A percentile compares a stretch with the other conserved stretches of the same genome.
These are phyloP conservation scores for Trifolium subterraneum DNA, from an alignment of 306 rosid species.

Conservation along the genomic window DNA sequence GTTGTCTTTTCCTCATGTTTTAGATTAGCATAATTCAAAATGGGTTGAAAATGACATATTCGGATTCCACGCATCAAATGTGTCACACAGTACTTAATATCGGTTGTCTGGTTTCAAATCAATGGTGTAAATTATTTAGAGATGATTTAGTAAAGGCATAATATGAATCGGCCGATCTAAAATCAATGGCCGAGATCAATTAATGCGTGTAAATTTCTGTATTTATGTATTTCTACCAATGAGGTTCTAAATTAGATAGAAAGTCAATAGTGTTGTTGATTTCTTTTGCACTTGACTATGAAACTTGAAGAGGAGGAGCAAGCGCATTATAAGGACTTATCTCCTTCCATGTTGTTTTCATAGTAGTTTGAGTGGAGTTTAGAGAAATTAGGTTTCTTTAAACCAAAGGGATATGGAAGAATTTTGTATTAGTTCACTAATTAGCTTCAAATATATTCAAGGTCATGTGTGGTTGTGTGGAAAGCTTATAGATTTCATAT, in stretches of 20 bases:
- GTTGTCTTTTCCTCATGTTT: slow-evolving; percentile 44
- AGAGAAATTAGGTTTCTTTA: slow-evolving; percentile 55
- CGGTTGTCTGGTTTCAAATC: background rate
- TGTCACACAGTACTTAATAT: background rate
- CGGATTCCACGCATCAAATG: background rate
- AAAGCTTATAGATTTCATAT: slow-evolving; percentile 42
- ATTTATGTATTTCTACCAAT: slow-evolving; percentile 33
- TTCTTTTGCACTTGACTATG: slow-evolving; percentile 31
- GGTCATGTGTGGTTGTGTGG: slow-evolving; percentile 40
- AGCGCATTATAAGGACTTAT: slow-evolving; percentile 70
- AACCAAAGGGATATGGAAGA: slow-evolving; percentile 57
- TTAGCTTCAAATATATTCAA: slow-evolving; percentile 37
- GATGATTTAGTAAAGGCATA: background rate
- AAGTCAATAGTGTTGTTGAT: slow-evolving; percentile 42
- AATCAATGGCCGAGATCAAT: background rate
- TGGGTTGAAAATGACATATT: slow-evolving; percentile 46
- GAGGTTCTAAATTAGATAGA: slow-evolving; percentile 38
- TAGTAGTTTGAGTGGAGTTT: slow-evolving; percentile 78
- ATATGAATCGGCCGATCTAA: background rate
- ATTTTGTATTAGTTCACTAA: slow-evolving; percentile 32
- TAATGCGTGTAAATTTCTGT: background rate
- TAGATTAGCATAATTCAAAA: slow-evolving; percentile 37
- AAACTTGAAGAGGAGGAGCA: slow-evolving; percentile 41
- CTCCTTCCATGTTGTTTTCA: slow-evolving; percentile 74
- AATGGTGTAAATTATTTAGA: background rate